Evolutionary conservation across 192 early-diverging fungal genomes (phyloP).

Genomic region (Umbelopsis sp.): DNA sequence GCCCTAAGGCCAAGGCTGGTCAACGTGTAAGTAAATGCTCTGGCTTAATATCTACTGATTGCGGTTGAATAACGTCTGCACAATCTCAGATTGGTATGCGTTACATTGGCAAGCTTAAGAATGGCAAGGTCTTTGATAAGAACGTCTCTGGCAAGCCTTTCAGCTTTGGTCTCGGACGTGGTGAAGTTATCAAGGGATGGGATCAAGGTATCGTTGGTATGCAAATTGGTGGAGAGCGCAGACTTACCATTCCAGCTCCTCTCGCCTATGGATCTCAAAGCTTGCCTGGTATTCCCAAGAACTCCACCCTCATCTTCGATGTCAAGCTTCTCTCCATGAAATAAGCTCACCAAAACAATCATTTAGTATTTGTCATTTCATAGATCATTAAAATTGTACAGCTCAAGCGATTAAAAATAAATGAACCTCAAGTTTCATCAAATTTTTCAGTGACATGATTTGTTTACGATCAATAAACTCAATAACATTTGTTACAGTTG

Average conservation of each 20-base stretch:
- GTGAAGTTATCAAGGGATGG: slow-evolving; percentile 93
- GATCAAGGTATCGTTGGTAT: slow-evolving; percentile 86
- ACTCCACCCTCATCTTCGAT: slow-evolving; percentile 86
- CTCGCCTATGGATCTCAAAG: slow-evolving; percentile 64
- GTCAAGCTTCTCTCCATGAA: slow-evolving; percentile 42
- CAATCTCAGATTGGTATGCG: slow-evolving; percentile 71
- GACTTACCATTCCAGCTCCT: slow-evolving; percentile 82
- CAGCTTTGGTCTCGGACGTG: slow-evolving; percentile 73
- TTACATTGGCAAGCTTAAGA: slow-evolving; percentile 92
- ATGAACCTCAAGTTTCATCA: too few species aligned
- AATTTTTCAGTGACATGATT: slow-evolving; percentile 26
- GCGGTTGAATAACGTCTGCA: slow-evolving; percentile 1
- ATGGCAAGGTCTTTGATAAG: slow-evolving; percentile 91
- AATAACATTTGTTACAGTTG: too few species aligned
- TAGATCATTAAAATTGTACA: slow-evolving; percentile 6
- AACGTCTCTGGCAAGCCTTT: slow-evolving; percentile 87
- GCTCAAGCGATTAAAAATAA: slow-evolving; percentile 2
- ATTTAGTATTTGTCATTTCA: not conserved
- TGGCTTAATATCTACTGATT: slow-evolving; percentile 22
- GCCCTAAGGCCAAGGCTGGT: slow-evolving; percentile 49
- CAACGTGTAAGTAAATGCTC: slow-evolving; percentile 50
- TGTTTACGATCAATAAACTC: slow-evolving; percentile 94
- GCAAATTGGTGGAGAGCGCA: slow-evolving; percentile 83
- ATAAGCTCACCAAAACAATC: not conserved
- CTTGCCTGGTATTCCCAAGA: slow-evolving; percentile 77